phyloP scores from a whole-genome alignment of 495 filamentous ascomycete genomes.

The Talaromyces liani region DNA sequence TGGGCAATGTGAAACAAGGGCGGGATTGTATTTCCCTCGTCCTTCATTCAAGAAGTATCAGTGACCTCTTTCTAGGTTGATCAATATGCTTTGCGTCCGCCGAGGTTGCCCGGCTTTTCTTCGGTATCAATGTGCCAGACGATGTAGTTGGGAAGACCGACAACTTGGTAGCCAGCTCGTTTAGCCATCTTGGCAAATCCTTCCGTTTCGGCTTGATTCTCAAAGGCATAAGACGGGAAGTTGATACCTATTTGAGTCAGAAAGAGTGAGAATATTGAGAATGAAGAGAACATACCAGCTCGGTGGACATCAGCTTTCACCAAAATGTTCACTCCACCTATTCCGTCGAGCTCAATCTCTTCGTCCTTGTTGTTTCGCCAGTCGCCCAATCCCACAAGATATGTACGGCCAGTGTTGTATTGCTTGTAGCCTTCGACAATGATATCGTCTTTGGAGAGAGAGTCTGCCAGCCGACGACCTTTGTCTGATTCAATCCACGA shows the following conservation, averaged over 20 bases:
- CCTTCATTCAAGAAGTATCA: background rate
- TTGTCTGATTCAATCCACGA: conserved; percentile 95
- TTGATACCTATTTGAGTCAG: conserved; percentile 64
- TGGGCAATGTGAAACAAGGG: background rate
- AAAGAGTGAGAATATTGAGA: conserved; percentile 4
- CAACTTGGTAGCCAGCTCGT: conserved; percentile 86
- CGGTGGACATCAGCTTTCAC: conserved; percentile 97
- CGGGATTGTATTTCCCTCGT: background rate
- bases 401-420: conserved; percentile 78
- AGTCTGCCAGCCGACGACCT: conserved; percentile 61
- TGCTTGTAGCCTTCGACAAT: conserved; percentile 94
- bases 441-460: conserved; percentile 69
- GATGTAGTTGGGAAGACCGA: conserved; percentile 92
- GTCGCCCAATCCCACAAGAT: conserved; percentile 84
- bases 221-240: conserved; percentile 94
- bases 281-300: conserved; percentile 53
- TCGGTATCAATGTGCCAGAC: conserved; percentile 99
- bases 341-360: conserved; percentile 86
- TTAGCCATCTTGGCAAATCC: conserved; percentile 99
- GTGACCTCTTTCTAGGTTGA: background rate
- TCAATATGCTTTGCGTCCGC: conserved; percentile 37
- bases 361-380: conserved; percentile 86
- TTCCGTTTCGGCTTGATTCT: conserved; percentile 98
- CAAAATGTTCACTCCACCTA: conserved; percentile 94
- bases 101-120: conserved; percentile 81